Conservation (phyloP, 352 stramenopile genomes). For the Blastocystis sp. region DNA sequence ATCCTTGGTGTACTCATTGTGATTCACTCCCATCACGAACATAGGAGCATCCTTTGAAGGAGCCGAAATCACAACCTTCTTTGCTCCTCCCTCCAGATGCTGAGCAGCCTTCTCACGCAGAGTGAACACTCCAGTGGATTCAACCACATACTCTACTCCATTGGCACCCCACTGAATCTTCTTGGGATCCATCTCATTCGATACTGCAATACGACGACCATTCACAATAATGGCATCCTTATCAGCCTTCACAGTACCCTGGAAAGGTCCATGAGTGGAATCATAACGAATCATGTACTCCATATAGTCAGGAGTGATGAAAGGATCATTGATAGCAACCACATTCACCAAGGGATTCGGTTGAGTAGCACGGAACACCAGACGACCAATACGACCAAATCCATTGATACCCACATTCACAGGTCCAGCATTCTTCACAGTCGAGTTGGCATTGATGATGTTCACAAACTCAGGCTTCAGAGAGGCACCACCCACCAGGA, state of each 20-base stretch:
- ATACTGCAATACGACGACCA: constrained; percentile 84
- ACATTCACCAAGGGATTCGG: constrained; percentile 78
- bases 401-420: constrained; percentile 95
- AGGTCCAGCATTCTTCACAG: constrained; percentile 60
- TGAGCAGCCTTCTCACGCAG: constrained; percentile 79
- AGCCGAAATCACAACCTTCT: constrained; percentile 93
- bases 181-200: constrained; percentile 82
- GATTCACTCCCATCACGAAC: constrained; percentile 96
- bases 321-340: constrained; percentile 86
- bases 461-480: constrained; percentile 90
- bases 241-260: constrained; percentile 76
- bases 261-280: constrained; percentile 82
- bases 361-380: constrained; percentile 84
- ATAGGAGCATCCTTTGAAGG: constrained; percentile 91
- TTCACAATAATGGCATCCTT: constrained; percentile 81
- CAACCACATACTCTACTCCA: constrained; percentile 86
- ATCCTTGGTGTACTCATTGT: constrained; percentile 82
- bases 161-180: constrained; percentile 83
- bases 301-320: constrained; percentile 91
- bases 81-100: constrained; percentile 83
- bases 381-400: constrained; percentile 93
- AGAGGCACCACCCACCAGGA: constrained; percentile 90
- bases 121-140: constrained; percentile 80
- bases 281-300: constrained; percentile 83
- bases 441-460: constrained; percentile 84